Evolutionary conservation across 2,329 filamentous ascomycete species (phyloP), one percentile per base, ranked within the genome.

Genomic region (Microsporum canis): DNA sequence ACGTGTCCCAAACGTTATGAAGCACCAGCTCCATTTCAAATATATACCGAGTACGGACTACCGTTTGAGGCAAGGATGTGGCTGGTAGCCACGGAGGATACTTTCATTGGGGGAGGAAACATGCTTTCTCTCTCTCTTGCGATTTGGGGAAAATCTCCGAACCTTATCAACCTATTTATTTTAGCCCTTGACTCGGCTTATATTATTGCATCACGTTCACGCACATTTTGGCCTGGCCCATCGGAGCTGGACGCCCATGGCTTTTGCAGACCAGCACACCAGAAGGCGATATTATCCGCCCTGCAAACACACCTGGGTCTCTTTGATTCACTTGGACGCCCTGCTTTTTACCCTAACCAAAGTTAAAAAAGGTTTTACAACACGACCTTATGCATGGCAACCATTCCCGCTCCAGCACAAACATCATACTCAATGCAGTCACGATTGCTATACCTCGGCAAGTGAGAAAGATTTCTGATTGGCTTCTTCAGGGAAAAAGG

Each of bases 1-100:
- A 38, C 55, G 38, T 57, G 55, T 57, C 55, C 55, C n/a, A 57
- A 53, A 53, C 49, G 49, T 34, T 53, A 53, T 53, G 10, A 34
- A 53, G 31, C 49, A 27, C 49, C 49, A 53, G 49, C 49, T 53
- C 31, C 31, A 53, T 53, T 53, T 34, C 49, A 53, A 53, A 53
- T 53, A n/a, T 29, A 5, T 7, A 53, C 31, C 29, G 49, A 33
- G 29, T 12, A 53, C 17, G 49, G 49, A 53, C 49, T 53, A 31
- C 49, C 49, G 49, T 53, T 34, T 53, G 49, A 33, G 49, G 49
- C 49, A 27, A 53, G 49, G 29, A 7, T 53, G 49, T 53, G 49
- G 49, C 49, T 53, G 27, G 31, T 34, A 53, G 31, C 27, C 49
- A 53, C 27, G 49, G 49, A 53, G 49, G 17, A 53, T 53, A 53